Percentiles rank a stretch among this genome's conserved stretches.
These are phyloP conservation scores for Naganishia onofrii DNA, from an alignment of 768 basidiomycete genomes.

Conservation along the genomic window DNA sequence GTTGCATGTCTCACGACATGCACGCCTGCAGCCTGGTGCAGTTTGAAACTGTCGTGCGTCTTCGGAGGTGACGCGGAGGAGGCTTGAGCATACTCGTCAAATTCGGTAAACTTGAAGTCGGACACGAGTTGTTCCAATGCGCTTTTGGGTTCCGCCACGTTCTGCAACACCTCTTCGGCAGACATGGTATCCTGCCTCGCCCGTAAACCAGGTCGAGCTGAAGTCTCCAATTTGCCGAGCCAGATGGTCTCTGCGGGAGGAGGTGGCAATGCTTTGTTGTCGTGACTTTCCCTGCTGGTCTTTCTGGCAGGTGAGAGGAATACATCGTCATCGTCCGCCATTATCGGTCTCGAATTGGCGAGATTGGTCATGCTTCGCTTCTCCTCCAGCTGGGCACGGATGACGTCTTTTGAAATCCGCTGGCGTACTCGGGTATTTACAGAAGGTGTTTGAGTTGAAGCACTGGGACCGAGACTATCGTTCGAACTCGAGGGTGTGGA, in stretches of 20 bases:
- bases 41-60: constrained; percentile 7
- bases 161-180: constrained; percentile 8
- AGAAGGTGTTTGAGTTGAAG: background rate
- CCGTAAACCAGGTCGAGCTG: constrained; percentile 6
- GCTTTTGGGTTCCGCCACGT: constrained; percentile 40
- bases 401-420: constrained; percentile 50
- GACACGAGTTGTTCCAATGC: constrained; percentile 42
- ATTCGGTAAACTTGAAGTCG: constrained; percentile 25
- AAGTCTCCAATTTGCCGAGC: background rate
- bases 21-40: constrained; percentile 14
- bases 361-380: constrained; percentile 32
- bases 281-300: background rate
- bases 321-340: constrained; percentile 34
- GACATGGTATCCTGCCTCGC: constrained; percentile 20
- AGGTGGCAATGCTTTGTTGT: constrained; percentile 23
- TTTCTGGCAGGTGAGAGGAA: constrained; percentile 30
- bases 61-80: constrained; percentile 13
- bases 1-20: constrained; percentile 26
- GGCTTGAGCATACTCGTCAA: constrained; percentile 15
- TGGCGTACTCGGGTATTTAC: constrained; percentile 44
- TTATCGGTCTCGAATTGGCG: constrained; percentile 1
- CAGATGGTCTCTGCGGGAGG: background rate
- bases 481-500: constrained; percentile 2
- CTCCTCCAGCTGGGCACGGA: constrained; percentile 46
- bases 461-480: background rate